Base-by-base conservation (phyloP, 2,329 filamentous ascomycete species). In the Chlorencoelia australis region DNA sequence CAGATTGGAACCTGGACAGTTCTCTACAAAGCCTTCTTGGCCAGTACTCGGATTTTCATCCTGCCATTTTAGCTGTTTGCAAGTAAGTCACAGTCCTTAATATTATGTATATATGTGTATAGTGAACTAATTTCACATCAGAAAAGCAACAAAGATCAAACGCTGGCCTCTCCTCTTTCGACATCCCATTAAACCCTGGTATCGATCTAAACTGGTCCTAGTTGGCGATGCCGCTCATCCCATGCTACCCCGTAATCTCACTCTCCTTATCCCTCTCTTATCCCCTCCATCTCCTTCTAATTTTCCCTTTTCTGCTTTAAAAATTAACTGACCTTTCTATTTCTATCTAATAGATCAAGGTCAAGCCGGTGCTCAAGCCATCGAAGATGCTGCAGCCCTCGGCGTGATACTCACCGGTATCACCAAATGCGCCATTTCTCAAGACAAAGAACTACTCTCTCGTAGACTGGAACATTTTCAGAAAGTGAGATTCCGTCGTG, bases 171-270 rank as follows among this genome's bases (percentile, higher is more conserved):
- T 41, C 13, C 17, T 31, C 7, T 36, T 16, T 8, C 21, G 38
- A 24, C 59, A 0, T 62, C 68, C n/a, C 54, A 61, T 0, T 48
- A 58, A 0, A 60, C 58, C 1, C 5, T 83, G 75, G 71, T 59
- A 63, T 0, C 65, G 69, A 2, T 69, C 58, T 0, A 64, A 62
- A 7, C 50, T 81, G 15, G 74, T 66, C 0, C 52, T 82, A 0
- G 54, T 83, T 0, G 79, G 79, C 0, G 79, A 83, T 50, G 75
- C 79, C 0, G 79, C 75, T 0, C 79, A 84, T 51, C 76, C 79
- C 0, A 81, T 82, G 48, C 59, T 76, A 0, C 79, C 76, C 10
- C 69, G 38, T 32, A 25, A 8, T 13, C 9, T 13, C 18, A 13
- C 18, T 17, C 6, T 14, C 14, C n/a, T 8, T n/a, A n/a, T 16